Evolutionary conservation across 352 stramenopile species (phyloP), one percentile per base, ranked within the genome.

Genomic region (Pythium brassicae): DNA sequence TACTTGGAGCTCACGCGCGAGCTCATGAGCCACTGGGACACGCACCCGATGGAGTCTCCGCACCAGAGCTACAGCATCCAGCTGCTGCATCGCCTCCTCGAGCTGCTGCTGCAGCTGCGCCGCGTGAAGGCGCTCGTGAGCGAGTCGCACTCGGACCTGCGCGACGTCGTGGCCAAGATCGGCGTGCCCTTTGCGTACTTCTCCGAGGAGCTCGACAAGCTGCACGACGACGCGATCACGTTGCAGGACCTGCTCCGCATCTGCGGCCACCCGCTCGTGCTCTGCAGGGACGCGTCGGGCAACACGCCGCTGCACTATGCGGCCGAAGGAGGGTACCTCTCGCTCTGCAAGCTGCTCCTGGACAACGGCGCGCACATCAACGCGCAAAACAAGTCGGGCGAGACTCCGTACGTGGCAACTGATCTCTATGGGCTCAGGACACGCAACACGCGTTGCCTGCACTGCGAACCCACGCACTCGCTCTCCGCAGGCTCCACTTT

Each of bases 221-320:
- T 89, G 6, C 69, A 83, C 32, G 70, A 83, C 37, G 60, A 75
- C 11, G 70, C 61, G 1, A 68, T 89, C 14, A 78, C 73, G 12
- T 45, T 92, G 9, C 69, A 79, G 50, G 76, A 92, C 37, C 59
- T 92, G 29, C 53, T 92, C 10, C 64, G 69, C 26, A 89, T 92
- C 45, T 89, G 76, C 37, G 83, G 83, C 4, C 83, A 91, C 20
- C 83, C 83, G 1, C 64, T 92, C 4, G 78, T 82, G 43, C 63
- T 89, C 2, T 75, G 67, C 19, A 80, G 75, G 55, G 83, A 92
- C 34, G 67, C 77, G 11, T 52, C 68, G 1, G 83, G 83, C 4
- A 92, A 91, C 49, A 91, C 80, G 2, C 83, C 80, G 34, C 68
- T 92, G 9, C 83, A 92, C 42, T 91, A 89, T 32, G 80, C 83